Conservation (phyloP, 306 rosid species). For the Vigna radiata region DNA sequence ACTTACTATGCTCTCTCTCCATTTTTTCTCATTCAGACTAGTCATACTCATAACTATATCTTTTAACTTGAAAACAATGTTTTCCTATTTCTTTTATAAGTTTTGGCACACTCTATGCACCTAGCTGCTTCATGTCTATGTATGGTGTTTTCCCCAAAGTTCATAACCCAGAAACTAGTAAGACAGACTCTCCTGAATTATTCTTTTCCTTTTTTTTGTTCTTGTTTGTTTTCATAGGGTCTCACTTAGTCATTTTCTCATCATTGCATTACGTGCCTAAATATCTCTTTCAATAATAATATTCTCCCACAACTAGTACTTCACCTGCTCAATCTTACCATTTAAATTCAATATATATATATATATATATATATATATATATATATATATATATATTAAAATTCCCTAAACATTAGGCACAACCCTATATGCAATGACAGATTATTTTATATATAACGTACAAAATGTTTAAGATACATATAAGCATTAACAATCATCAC, state of each 20-base stretch:
- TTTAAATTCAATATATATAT: not conserved
- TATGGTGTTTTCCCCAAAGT: not conserved
- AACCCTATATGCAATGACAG: too few species aligned
- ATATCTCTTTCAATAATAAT: not conserved
- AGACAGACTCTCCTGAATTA: not conserved
- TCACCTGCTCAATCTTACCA: not conserved
- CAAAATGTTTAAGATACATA: not conserved
- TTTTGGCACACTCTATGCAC: not conserved
- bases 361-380: too few species aligned
- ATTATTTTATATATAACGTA: not conserved
- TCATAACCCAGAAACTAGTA: not conserved
- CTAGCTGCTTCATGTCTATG: not conserved
- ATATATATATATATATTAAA: not conserved
- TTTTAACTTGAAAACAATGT: not conserved
- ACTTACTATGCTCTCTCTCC: conserved; percentile 1
- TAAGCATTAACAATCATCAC: not conserved
- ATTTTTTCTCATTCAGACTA: conserved; percentile 10
- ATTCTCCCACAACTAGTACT: not conserved
- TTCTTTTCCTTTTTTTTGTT: not conserved
- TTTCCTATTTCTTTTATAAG: not conserved
- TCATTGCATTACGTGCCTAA: conserved; percentile 25
- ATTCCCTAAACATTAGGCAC: too few species aligned
- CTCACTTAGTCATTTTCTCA: conserved; percentile 31
- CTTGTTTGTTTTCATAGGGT: not conserved
- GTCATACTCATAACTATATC: not conserved